Evolutionary conservation across 768 basidiomycete genomes (phyloP).

Genomic region (Tricholoma flavovirens): DNA sequence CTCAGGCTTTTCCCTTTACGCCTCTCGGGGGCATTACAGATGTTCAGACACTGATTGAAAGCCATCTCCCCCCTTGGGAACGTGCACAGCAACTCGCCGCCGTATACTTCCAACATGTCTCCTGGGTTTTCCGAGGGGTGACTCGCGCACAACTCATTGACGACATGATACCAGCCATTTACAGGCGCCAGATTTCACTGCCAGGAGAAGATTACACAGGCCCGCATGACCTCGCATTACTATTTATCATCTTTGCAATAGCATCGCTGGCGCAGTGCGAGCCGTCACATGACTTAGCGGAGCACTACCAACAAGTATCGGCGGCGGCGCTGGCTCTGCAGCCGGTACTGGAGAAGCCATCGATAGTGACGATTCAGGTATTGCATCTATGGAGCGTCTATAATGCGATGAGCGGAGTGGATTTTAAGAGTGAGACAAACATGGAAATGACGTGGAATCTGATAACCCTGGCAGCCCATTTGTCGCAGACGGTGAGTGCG

Average conservation of each 20-base stretch:
- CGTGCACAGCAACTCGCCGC: slow-evolving; percentile 41
- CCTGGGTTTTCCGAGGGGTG: slow-evolving; percentile 49
- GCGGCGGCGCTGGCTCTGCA: slow-evolving; percentile 59
- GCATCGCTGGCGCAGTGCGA: slow-evolving; percentile 41
- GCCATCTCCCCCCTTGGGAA: slow-evolving; percentile 48
- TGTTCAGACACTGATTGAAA: slow-evolving; percentile 44
- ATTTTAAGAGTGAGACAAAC: slow-evolving; percentile 53
- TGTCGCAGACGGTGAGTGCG: slow-evolving; percentile 57
- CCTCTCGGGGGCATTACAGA: slow-evolving; percentile 44
- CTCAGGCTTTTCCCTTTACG: slow-evolving; percentile 59
- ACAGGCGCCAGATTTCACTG: slow-evolving; percentile 15
- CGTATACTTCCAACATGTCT: slow-evolving; percentile 41
- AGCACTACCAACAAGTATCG: slow-evolving; percentile 63
- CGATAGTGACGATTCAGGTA: slow-evolving; percentile 63
- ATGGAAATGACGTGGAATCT: slow-evolving; percentile 72
- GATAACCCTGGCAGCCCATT: slow-evolving; percentile 55
- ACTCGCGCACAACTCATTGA: slow-evolving; percentile 38
- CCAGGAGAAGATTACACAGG: slow-evolving; percentile 33
- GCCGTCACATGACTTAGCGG: slow-evolving; percentile 33
- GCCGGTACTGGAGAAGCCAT: slow-evolving; percentile 69
- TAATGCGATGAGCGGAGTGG: slow-evolving; percentile 63
- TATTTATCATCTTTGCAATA: slow-evolving; percentile 46
- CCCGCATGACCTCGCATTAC: slow-evolving; percentile 43
- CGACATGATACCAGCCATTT: slow-evolving; percentile 39
- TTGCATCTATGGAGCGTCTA: slow-evolving; percentile 66